A percentile compares a stretch with the other conserved stretches of the same genome.
Conservation (phyloP, 2,329 filamentous ascomycete species). For the Sodiomyces alkalinus region DNA sequence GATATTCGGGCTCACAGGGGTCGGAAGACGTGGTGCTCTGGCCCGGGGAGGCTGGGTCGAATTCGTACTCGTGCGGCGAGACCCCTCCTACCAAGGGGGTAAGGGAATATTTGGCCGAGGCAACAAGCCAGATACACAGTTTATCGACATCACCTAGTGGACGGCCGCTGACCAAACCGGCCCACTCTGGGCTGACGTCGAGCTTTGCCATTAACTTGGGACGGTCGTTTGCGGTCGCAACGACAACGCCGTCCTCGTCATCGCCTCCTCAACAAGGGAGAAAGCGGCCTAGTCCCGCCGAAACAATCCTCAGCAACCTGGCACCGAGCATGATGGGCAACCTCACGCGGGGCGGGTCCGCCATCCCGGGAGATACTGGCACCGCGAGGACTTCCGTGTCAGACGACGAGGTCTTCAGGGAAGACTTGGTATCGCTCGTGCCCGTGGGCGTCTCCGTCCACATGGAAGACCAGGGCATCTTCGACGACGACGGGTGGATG, state of each 20-base stretch:
- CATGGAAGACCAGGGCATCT: constrained; percentile 47
- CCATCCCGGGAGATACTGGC: constrained; percentile 27
- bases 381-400: constrained; percentile 35
- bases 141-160: constrained; percentile 46
- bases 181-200: constrained; percentile 39
- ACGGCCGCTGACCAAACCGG: constrained; percentile 33
- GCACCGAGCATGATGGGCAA: constrained; percentile 27
- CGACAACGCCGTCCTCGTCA: constrained; percentile 24
- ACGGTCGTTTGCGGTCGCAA: constrained; percentile 21
- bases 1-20: constrained; percentile 38
- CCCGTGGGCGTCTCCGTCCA: constrained; percentile 36
- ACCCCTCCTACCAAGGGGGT: constrained; percentile 39
- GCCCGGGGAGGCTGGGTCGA: constrained; percentile 36
- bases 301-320: constrained; percentile 40
- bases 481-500: constrained; percentile 55
- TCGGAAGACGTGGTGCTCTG: constrained; percentile 37
- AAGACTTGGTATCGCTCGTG: constrained; percentile 30
- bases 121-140: constrained; percentile 29
- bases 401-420: constrained; percentile 34
- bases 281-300: constrained; percentile 47
- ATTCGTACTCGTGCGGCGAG: constrained; percentile 46
- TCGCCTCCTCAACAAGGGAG: constrained; percentile 27
- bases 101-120: constrained; percentile 27
- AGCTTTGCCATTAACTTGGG: constrained; percentile 41
- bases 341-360: constrained; percentile 34